Evolutionary conservation across 208 protist species (phyloP).

Genomic region (Wallacemonas sp.): DNA sequence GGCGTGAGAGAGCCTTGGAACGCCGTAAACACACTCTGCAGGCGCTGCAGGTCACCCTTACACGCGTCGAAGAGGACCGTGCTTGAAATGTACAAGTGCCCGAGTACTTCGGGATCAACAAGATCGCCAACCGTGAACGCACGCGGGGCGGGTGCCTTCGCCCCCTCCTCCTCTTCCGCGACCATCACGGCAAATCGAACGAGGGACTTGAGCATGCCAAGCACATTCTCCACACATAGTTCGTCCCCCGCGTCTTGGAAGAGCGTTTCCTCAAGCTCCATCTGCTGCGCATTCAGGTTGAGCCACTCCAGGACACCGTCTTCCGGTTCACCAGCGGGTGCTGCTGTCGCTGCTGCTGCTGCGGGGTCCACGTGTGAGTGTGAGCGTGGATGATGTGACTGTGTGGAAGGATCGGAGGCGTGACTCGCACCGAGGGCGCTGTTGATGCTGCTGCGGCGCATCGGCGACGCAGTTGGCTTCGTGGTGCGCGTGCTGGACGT

Average conservation of each 20-base stretch:
- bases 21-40: constrained; percentile 36
- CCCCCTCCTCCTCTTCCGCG: not conserved
- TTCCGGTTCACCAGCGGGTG: constrained; percentile 3
- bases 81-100: constrained; percentile 24
- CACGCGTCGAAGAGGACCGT: constrained; percentile 48
- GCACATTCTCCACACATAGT: constrained; percentile 35
- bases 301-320: constrained; percentile 15
- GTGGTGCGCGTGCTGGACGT: constrained; percentile 7
- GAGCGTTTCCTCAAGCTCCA: constrained; percentile 20
- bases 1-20: constrained; percentile 62
- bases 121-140: constrained; percentile 21
- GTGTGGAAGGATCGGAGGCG: too few relatives aligned
- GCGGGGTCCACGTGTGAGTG: constrained; percentile 3
- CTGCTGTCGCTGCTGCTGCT: too few relatives aligned
- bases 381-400: too few relatives aligned
- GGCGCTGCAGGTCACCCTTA: constrained; percentile 41
- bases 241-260: constrained; percentile 28
- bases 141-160: not conserved
- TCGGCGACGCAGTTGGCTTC: constrained; percentile 1
- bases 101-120: constrained; percentile 35
- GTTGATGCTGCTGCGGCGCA: not conserved
- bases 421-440: not conserved
- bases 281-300: constrained; percentile 7
- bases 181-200: constrained; percentile 12
- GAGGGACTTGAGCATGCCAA: constrained; percentile 25